Evolutionary conservation across 305 asterid species (phyloP).

Genomic region (Ilex paraguariensis): DNA sequence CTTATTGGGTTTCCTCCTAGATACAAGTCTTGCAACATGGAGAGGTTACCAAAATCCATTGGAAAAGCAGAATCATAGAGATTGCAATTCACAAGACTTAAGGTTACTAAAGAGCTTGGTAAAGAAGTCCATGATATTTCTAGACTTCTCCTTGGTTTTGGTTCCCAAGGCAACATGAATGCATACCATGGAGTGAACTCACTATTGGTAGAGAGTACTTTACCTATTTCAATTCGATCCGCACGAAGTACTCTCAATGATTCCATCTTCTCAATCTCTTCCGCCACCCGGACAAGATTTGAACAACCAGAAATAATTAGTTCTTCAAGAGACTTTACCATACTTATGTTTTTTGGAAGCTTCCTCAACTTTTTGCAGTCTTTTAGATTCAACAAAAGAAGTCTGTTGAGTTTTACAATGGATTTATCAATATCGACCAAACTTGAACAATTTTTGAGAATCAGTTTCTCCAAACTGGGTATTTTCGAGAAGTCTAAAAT

Average conservation of each 20-base stretch:
- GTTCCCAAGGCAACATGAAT: neutral
- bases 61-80: conserved; percentile 3
- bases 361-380: neutral
- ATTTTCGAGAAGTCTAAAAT: too few species aligned
- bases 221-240: neutral
- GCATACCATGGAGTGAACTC: neutral
- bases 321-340: neutral
- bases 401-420: neutral
- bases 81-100: conserved; percentile 9
- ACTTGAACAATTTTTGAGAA: neutral
- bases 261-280: neutral
- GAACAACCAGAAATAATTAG: neutral
- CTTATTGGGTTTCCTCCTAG: too few species aligned
- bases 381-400: neutral
- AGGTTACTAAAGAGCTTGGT: neutral
- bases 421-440: neutral
- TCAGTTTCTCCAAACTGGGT: neutral
- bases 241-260: neutral
- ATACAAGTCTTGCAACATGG: neutral
- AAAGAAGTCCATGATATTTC: neutral
- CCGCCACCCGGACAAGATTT: neutral
- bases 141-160: too few species aligned
- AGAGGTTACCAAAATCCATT: conserved; percentile 1
- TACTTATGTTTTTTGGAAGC: neutral
- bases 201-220: neutral